Evolutionary conservation across 164 flowering plant genomes (phyloP), one percentile per base, ranked within the genome.

Genomic region (Euptelea pleiosperma): DNA sequence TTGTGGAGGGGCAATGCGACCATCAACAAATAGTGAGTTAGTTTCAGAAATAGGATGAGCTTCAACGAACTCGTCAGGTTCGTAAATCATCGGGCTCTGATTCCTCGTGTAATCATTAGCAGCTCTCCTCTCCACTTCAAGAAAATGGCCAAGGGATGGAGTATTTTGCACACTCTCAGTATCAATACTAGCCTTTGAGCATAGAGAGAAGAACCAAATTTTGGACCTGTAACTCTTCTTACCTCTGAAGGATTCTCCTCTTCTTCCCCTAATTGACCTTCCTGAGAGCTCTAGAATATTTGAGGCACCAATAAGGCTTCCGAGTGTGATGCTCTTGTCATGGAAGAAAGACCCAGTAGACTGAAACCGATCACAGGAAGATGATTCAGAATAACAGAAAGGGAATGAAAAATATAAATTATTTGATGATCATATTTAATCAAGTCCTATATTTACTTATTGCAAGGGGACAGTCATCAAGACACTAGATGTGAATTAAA

Each of bases 291-390:
- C 90, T 10, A 85, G 48, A 36, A 84, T 79, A 75, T 63, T 80
- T 4, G 82, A 69, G 16, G 75, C 79, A 0, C 97, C 95, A 3
- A 87, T 82, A 3, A 90, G 92, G 71, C 82, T 84, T 62, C 97
- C 97, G 2, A 90, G 82, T 41, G 91, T 85, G 8, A 79, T 81
- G 79, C 95, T 87, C 72, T 72, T 82, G 76, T 90, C 95, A 65
- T 73, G 90, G 73, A 87, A 90, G 74, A 87, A 90, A 0, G 97
- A 85, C 44, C 92, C 90, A 19, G 87, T 82, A 0, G 95, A 87
- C 97, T 89, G 79, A 63, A 77, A 66, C 15, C 24, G 18, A 58
- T 31, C 34, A 52, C 8, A 11, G 14, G 22, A 29, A 11, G 14
- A 5, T 42, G 35, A n/a, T n/a, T n/a, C n/a, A n/a, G n/a, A n/a